phyloP scores from a whole-genome alignment of 1,284 basidiomycete genomes.

The Polyporus tsugae region DNA sequence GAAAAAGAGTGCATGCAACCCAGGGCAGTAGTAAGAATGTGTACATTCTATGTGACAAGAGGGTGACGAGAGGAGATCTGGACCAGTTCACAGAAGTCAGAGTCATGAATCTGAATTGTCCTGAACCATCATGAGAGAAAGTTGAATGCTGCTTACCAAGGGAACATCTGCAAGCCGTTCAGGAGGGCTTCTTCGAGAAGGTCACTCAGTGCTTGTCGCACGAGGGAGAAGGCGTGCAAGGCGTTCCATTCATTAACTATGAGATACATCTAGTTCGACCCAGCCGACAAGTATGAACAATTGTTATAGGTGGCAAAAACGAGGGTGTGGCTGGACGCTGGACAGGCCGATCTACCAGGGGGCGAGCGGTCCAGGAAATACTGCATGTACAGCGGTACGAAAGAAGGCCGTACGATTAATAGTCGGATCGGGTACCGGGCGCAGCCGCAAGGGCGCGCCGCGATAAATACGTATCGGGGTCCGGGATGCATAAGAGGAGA shows the following conservation, averaged over 20 bases:
- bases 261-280: constrained; percentile 24
- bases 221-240: not conserved
- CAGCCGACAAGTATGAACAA: constrained; percentile 20
- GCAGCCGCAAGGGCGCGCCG: not conserved
- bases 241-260: constrained; percentile 16
- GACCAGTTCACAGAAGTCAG: not conserved
- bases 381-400: constrained; percentile 22
- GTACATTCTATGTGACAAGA: too few species aligned
- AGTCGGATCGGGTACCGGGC: constrained; percentile 7
- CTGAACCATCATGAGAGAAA: not conserved
- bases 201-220: not conserved
- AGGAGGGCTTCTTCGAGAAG: too few species aligned
- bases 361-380: constrained; percentile 21
- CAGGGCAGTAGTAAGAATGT: too few species aligned
- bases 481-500: not conserved
- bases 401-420: constrained; percentile 25
- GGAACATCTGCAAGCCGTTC: too few species aligned
- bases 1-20: not conserved
- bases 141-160: too few species aligned
- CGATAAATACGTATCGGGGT: constrained; percentile 22
- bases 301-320: constrained; percentile 25
- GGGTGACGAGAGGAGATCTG: not conserved
- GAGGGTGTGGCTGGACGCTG: constrained; percentile 31
- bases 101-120: not conserved
- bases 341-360: constrained; percentile 21